Conservation (phyloP, 768 basidiomycete genomes). For the Dacryopinax spathularia region DNA sequence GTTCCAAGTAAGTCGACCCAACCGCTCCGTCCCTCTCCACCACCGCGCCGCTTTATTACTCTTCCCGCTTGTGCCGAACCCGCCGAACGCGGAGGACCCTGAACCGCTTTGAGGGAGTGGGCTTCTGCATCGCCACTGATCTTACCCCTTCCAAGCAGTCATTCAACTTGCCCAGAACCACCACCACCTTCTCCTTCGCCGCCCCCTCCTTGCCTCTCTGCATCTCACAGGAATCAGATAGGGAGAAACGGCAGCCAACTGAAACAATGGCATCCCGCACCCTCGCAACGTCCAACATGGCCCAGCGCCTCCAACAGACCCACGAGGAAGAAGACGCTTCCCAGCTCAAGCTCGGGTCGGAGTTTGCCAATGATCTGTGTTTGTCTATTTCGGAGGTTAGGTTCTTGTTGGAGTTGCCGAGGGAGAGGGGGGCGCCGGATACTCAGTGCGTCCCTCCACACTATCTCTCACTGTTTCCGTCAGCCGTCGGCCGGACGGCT, state of each 20-base stretch:
- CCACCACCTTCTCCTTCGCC: too few species aligned
- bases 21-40: too few species aligned
- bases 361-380: conserved; percentile 85
- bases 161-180: too few species aligned
- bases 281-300: not conserved
- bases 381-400: conserved; percentile 86
- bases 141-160: not conserved
- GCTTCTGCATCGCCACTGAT: conserved; percentile 2
- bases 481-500: not conserved
- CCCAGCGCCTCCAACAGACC: not conserved
- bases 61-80: too few species aligned
- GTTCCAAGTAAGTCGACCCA: not conserved
- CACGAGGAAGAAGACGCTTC: conserved; percentile 76
- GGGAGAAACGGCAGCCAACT: too few species aligned
- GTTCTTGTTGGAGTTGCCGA: conserved; percentile 65
- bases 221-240: too few species aligned
- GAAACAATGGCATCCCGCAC: not conserved
- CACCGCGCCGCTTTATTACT: too few species aligned
- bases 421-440: conserved; percentile 61
- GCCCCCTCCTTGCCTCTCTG: too few species aligned
- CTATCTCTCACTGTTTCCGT: not conserved
- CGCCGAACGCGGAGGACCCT: not conserved
- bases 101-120: too few species aligned
- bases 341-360: conserved; percentile 71
- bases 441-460: conserved; percentile 45